Evolutionary conservation across 495 filamentous ascomycete genomes (phyloP).

Genomic region (Penicillium simplicissimum): DNA sequence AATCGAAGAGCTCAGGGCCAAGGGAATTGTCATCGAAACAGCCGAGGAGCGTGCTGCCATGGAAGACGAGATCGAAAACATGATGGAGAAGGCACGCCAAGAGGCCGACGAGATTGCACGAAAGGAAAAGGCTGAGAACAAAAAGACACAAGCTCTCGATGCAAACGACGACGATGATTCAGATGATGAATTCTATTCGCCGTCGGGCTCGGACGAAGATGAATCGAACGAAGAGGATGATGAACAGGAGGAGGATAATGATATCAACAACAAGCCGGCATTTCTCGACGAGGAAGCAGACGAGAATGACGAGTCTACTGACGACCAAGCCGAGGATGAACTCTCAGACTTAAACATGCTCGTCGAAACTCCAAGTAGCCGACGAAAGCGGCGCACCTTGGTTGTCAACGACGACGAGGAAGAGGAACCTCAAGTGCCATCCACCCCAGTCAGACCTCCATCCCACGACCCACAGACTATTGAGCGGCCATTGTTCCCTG

Average conservation of each 20-base stretch:
- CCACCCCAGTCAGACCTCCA: constrained; percentile 38
- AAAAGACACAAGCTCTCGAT: constrained; percentile 47
- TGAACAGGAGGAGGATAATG: constrained; percentile 40
- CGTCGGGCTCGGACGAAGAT: constrained; percentile 56
- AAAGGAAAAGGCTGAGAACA: constrained; percentile 70
- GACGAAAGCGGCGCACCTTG: constrained; percentile 41
- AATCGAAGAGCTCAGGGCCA: constrained; percentile 71
- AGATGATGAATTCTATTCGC: constrained; percentile 58
- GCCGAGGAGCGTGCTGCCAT: constrained; percentile 81
- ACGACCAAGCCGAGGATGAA: constrained; percentile 28
- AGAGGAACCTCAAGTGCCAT: constrained; percentile 34
- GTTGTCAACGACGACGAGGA: constrained; percentile 57
- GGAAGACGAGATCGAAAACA: constrained; percentile 78
- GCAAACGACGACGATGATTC: constrained; percentile 69
- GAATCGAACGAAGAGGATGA: constrained; percentile 33
- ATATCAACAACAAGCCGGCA: constrained; percentile 36
- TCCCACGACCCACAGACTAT: constrained; percentile 29
- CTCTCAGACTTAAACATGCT: constrained; percentile 28
- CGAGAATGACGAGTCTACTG: constrained; percentile 38
- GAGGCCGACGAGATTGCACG: constrained; percentile 80
- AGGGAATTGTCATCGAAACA: constrained; percentile 81
- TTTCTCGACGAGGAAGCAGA: constrained; percentile 44
- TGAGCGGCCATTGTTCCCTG: constrained; percentile 53
- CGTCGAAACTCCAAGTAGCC: constrained; percentile 22
- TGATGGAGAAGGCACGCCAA: constrained; percentile 78